A percentile compares a stretch with the other conserved stretches of the same genome.
phyloP scores from a whole-genome alignment of 2,329 filamentous ascomycete species.

The Aspergillus phoenicis region DNA sequence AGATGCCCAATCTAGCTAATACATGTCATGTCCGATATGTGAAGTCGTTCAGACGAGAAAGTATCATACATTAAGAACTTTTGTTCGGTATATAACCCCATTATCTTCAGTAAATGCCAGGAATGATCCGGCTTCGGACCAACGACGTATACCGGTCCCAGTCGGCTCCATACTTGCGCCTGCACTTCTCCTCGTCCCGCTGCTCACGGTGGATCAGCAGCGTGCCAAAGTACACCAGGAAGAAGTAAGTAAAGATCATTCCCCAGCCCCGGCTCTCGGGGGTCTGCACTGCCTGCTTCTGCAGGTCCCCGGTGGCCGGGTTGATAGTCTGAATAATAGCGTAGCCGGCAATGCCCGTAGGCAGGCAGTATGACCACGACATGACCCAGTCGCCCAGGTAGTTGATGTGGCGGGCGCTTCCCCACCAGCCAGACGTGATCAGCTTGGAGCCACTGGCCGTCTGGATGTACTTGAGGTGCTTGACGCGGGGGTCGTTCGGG shows the following conservation, averaged over 20 bases:
- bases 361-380: constrained; percentile 86
- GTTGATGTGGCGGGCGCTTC: constrained; percentile 87
- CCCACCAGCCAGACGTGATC: constrained; percentile 90
- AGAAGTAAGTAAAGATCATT: constrained; percentile 91
- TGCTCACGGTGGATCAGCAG: constrained; percentile 83
- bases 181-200: constrained; percentile 88
- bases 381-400: constrained; percentile 95
- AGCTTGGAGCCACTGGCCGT: constrained; percentile 81
- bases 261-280: constrained; percentile 78
- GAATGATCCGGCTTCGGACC: constrained; percentile 80
- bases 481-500: constrained; percentile 75
- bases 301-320: constrained; percentile 60
- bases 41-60: background rate
- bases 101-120: constrained; percentile 70
- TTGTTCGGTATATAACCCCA: constrained; percentile 3
- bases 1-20: background rate
- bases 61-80: background rate
- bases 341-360: constrained; percentile 83
- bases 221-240: constrained; percentile 86
- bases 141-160: constrained; percentile 86
- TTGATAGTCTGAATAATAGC: constrained; percentile 60
- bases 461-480: constrained; percentile 81
- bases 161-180: constrained; percentile 86
- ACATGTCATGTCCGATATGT: background rate
- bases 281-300: constrained; percentile 72